Conservation (phyloP, 768 basidiomycete species). For the Steccherinum ochraceum region DNA sequence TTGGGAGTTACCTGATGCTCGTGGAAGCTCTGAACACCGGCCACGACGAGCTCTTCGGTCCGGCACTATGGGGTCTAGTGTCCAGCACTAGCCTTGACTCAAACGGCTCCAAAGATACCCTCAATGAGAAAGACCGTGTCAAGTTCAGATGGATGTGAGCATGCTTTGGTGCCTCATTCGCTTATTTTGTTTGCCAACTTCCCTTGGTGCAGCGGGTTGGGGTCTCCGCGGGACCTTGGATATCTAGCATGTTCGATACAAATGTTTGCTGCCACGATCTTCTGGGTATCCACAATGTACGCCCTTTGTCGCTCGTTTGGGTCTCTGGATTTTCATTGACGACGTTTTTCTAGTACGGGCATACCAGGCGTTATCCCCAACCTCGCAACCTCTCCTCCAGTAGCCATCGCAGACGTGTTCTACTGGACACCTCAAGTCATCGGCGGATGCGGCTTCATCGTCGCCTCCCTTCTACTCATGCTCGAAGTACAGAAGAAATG, state of each 20-base stretch:
- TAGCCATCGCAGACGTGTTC: constrained; percentile 37
- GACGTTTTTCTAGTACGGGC: constrained; percentile 24
- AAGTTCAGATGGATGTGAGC: too few species aligned
- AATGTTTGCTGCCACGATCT: constrained; percentile 52
- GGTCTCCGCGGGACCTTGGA: too few species aligned
- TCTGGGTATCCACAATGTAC: constrained; percentile 43
- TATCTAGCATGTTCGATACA: too few species aligned
- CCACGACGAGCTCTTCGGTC: constrained; percentile 32
- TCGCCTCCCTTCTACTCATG: constrained; percentile 42
- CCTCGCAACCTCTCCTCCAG: constrained; percentile 15
- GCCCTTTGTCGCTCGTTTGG: constrained; percentile 2
- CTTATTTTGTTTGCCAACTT: too few species aligned
- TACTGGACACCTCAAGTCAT: constrained; percentile 62
- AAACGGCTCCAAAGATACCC: too few species aligned
- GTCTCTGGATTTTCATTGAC: background rate
- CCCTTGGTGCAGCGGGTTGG: too few species aligned
- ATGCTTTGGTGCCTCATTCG: too few species aligned
- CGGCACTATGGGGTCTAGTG: constrained; percentile 20
- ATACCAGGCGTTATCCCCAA: constrained; percentile 35
- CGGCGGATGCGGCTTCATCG: constrained; percentile 54
- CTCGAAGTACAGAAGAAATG: constrained; percentile 50
- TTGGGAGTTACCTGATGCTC: constrained; percentile 47
- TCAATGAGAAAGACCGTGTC: too few species aligned
- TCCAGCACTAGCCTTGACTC: constrained; percentile 1
- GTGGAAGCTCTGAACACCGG: constrained; percentile 50